phyloP scores from a whole-genome alignment of 371 early-diverging fungal species.

The Agmasoma carcini region DNA sequence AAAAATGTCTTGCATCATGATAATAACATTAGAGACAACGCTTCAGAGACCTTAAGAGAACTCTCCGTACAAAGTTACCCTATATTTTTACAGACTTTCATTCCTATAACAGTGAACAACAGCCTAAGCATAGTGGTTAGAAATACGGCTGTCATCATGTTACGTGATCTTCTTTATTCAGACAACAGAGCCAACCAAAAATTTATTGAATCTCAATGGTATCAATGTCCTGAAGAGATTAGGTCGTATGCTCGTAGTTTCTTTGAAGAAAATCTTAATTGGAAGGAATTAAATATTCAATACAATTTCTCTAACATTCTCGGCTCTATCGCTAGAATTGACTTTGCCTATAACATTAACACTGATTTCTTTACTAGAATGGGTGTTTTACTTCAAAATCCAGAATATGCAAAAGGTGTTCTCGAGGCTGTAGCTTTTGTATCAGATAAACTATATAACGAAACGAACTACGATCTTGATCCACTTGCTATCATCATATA shows the following conservation, averaged over 20 bases:
- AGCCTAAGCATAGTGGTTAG: not conserved
- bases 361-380: conserved; percentile 18
- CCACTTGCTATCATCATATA: not conserved
- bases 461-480: conserved; percentile 15
- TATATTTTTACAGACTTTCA: not conserved
- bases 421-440: conserved; percentile 20
- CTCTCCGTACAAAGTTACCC: not conserved
- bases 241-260: not conserved
- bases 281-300: conserved; percentile 4
- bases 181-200: conserved; percentile 9
- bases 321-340: conserved; percentile 39
- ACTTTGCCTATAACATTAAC: conserved; percentile 3
- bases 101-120: conserved; percentile 1
- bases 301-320: conserved; percentile 1
- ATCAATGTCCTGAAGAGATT: not conserved
- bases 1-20: conserved; percentile 4
- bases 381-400: not conserved
- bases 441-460: conserved; percentile 6
- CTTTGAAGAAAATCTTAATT: not conserved
- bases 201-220: conserved; percentile 21
- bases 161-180: conserved; percentile 35
- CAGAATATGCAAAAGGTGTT: conserved; percentile 1
- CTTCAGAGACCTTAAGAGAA: conserved; percentile 1
- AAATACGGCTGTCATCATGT: conserved; percentile 22
- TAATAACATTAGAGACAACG: not conserved